Evolutionary conservation across 805 yeast genomes (phyloP), one percentile per base, ranked within the genome.

Genomic region (Lipomyces orientalis): DNA sequence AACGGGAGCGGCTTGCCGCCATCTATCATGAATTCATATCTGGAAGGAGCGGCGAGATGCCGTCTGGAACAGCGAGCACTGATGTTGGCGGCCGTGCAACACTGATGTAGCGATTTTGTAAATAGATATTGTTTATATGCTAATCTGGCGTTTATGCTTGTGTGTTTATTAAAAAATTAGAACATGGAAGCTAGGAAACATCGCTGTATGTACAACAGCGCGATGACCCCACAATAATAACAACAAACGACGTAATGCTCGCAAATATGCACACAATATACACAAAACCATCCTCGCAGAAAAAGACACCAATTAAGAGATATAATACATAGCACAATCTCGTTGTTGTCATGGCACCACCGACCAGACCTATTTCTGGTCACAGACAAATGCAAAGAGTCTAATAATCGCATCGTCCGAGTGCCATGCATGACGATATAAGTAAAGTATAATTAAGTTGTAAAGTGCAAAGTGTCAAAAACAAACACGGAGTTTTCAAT

Each of bases 81-180:
- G 93, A 90, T 58, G 84, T 93, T 19, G 98, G 98, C 0, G 97
- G 93, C 2, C 82, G 98, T 67, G 85, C 90, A 9, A 90, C 97
- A 0, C 79, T 93, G 61, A 90, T 90, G 92, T 93, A 51, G 49
- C 8, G n/a, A 16, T 4, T n/a, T 16, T 43, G 49, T 43, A 43
- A 54, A 8, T 39, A 34, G 25, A 52, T 5, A 22, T 10, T 25
- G 22, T 49, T 16, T 14, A 12, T n/a, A 14, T 52, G 55, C 55
- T 12, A n/a, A 29, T 2, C n/a, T 14, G 49, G 49, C 49, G 49
- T 39, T 39, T 39, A 10, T 52, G 55, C n/a, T 2, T 31, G 55
- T 22, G 9, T 9, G 12, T n/a, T 31, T 52, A 25, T 52, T 43
- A 16, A n/a, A 14, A 9, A 16, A 43, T 43, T 43, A 43, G 22